A percentile compares a stretch with the other conserved stretches of the same genome.
phyloP scores from a whole-genome alignment of 1,284 basidiomycete genomes.

The Ustanciosporium gigantosporum region DNA sequence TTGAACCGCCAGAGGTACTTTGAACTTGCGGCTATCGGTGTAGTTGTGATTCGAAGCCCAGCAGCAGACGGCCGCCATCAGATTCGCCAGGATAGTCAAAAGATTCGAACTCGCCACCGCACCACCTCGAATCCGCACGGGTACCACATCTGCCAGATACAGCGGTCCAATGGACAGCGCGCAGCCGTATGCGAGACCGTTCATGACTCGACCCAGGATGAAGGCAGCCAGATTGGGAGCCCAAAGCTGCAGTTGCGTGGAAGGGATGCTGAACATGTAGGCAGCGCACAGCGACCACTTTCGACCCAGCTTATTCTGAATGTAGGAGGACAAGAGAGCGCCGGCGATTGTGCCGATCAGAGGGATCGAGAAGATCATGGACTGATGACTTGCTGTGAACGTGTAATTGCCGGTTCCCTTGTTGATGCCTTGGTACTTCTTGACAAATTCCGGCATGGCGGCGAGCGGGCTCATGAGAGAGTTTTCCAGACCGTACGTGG shows the following conservation, averaged over 20 bases:
- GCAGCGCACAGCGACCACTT: constrained; percentile 43
- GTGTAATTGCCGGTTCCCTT: constrained; percentile 28
- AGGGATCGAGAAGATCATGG: constrained; percentile 47
- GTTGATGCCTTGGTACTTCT: constrained; percentile 43
- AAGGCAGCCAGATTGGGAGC: constrained; percentile 46
- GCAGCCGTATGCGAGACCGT: constrained; percentile 43
- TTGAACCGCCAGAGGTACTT: constrained; percentile 42
- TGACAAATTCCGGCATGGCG: constrained; percentile 43
- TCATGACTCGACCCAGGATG: constrained; percentile 47
- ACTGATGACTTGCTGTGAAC: constrained; percentile 45
- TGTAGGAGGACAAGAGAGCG: constrained; percentile 32
- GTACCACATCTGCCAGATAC: constrained; percentile 47
- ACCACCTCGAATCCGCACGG: constrained; percentile 41
- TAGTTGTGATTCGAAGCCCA: constrained; percentile 31
- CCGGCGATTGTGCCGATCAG: constrained; percentile 46
- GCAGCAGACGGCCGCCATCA: constrained; percentile 42
- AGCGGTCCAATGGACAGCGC: constrained; percentile 45
- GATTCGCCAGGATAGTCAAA: constrained; percentile 40
- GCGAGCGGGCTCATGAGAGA: constrained; percentile 46
- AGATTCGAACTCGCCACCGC: constrained; percentile 43
- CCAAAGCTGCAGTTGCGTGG: constrained; percentile 48
- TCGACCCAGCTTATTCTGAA: constrained; percentile 41
- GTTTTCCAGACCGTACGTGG: constrained; percentile 45
- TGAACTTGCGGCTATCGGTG: constrained; percentile 23
- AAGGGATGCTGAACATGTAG: constrained; percentile 43